Conservation (phyloP, 208 protist species). For the Leishmania braziliensis region DNA sequence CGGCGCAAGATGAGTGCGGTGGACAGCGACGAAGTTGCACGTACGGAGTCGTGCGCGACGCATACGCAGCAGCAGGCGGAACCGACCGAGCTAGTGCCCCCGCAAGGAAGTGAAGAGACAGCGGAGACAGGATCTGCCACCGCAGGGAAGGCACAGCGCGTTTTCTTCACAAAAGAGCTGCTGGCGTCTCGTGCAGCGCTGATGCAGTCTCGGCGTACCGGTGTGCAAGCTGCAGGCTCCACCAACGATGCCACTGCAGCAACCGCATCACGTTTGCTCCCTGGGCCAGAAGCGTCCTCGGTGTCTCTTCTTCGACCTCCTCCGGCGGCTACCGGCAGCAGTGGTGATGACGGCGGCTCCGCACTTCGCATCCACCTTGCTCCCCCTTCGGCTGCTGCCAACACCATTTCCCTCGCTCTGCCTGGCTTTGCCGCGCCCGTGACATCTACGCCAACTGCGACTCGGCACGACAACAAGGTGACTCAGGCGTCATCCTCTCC, state of each 20-base stretch:
- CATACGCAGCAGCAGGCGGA: not conserved
- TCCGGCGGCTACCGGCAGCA: not conserved
- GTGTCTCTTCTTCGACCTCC: constrained; percentile 5
- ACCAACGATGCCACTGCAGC: not conserved
- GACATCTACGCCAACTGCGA: not conserved
- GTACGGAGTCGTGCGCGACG: not conserved
- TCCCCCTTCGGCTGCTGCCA: not conserved
- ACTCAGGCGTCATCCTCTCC: not conserved
- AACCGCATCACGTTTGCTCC: not conserved
- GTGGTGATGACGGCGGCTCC: not conserved
- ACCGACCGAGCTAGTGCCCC: not conserved
- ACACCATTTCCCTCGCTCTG: not conserved
- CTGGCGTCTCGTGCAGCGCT: constrained; percentile 27
- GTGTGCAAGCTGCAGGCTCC: not conserved
- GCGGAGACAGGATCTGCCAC: not conserved
- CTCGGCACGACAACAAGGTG: not conserved
- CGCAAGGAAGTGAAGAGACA: not conserved
- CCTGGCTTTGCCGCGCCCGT: not conserved
- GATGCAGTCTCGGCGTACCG: constrained; percentile 24
- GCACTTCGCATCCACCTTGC: constrained; percentile 13
- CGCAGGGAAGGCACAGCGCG: constrained; percentile 8
- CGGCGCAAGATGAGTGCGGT: not conserved
- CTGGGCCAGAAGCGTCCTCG: not conserved
- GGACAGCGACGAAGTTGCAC: not conserved
- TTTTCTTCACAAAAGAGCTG: constrained; percentile 39